Percentiles rank a stretch among this genome's conserved stretches.
phyloP scores from a whole-genome alignment of 805 yeast genomes.

The Kodamaea sagamina region DNA sequence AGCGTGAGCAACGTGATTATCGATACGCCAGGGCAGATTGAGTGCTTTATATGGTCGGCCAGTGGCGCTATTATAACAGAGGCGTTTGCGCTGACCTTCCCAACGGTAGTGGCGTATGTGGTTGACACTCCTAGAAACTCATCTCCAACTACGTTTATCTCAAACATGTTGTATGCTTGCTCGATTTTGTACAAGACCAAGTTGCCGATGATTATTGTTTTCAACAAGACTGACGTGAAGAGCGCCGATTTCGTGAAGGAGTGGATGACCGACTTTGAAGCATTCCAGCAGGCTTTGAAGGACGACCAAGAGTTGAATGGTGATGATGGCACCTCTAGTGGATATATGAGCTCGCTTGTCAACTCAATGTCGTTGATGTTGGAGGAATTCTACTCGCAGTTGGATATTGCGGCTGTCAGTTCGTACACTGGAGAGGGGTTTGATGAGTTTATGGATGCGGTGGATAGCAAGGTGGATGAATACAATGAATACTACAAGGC shows the following conservation, averaged over 20 bases:
- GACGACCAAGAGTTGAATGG: constrained; percentile 67
- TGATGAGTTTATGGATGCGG: constrained; percentile 83
- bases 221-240: constrained; percentile 89
- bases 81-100: constrained; percentile 92
- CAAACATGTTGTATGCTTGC: constrained; percentile 98
- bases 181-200: constrained; percentile 94
- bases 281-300: constrained; percentile 77
- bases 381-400: constrained; percentile 91
- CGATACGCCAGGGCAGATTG: constrained; percentile 99
- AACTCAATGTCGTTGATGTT: constrained; percentile 95
- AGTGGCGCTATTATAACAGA: constrained; percentile 96
- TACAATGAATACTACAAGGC: constrained; percentile 78
- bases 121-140: constrained; percentile 95
- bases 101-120: constrained; percentile 92
- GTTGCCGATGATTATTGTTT: constrained; percentile 93
- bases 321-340: constrained; percentile 63
- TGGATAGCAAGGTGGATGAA: constrained; percentile 85
- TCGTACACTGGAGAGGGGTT: constrained; percentile 93
- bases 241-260: constrained; percentile 86
- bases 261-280: constrained; percentile 97
- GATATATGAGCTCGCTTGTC: constrained; percentile 91
- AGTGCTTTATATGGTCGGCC: constrained; percentile 98
- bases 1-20: constrained; percentile 69
- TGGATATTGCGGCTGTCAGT: constrained; percentile 91
- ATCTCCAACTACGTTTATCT: constrained; percentile 95